Conservation (phyloP, 371 early-diverging fungal species). For the Chytridiales sp. region DNA sequence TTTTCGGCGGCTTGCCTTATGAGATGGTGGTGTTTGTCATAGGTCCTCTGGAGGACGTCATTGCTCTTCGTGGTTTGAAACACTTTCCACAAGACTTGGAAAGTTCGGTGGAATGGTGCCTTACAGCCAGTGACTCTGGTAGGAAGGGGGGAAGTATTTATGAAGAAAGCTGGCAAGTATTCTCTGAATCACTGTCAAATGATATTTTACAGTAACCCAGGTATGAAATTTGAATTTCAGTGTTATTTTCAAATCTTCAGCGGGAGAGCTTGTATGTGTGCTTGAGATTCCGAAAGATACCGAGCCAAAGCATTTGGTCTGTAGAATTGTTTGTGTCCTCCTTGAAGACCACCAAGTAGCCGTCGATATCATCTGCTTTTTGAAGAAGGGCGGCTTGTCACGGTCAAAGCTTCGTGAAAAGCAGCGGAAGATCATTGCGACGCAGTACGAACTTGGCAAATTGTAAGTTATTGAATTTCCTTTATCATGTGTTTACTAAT, state of each 20-base stretch:
- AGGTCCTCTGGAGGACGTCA: conserved; percentile 68
- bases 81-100: conserved; percentile 78
- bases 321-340: conserved; percentile 65
- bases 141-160: conserved; percentile 57
- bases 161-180: no score
- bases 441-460: conserved; percentile 42
- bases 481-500: neutral
- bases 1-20: conserved; percentile 24
- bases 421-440: conserved; percentile 39
- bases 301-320: conserved; percentile 37
- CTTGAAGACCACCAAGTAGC: conserved; percentile 73
- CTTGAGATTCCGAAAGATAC: conserved; percentile 12
- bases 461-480: conserved; percentile 35
- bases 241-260: conserved; percentile 11
- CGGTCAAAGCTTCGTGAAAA: conserved; percentile 49
- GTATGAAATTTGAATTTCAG: conserved; percentile 12
- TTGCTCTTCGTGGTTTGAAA: conserved; percentile 68
- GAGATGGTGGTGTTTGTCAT: conserved; percentile 65
- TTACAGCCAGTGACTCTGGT: conserved; percentile 52
- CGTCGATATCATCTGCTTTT: conserved; percentile 69
- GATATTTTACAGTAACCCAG: no score
- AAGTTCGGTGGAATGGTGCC: conserved; percentile 64
- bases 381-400: conserved; percentile 61
- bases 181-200: neutral
- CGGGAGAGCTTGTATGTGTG: neutral